These are phyloP conservation scores for Glutinoglossum americanum DNA, from an alignment of 495 filamentous ascomycete species.

Conservation along the genomic window DNA sequence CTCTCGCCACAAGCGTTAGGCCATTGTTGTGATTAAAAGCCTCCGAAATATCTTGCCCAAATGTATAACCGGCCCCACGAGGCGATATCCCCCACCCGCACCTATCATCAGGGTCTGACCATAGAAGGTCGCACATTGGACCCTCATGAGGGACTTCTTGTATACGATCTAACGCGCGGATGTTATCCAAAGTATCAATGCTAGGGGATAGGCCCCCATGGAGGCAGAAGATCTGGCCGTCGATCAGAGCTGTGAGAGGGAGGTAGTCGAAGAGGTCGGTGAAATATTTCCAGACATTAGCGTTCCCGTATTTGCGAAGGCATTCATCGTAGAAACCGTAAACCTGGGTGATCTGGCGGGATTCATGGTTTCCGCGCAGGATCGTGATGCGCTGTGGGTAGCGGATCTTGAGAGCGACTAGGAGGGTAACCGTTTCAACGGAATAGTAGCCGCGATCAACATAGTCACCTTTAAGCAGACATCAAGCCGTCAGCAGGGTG, in stretches of 20 bases:
- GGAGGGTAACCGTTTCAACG: slow-evolving; percentile 83
- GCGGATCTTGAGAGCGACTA: slow-evolving; percentile 87
- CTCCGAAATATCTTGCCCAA: slow-evolving; percentile 97
- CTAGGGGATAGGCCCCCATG: slow-evolving; percentile 90
- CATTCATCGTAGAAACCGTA: slow-evolving; percentile 98
- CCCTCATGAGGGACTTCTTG: slow-evolving; percentile 98
- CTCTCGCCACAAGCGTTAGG: slow-evolving; percentile 79
- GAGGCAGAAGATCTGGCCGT: slow-evolving; percentile 99
- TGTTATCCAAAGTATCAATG: slow-evolving; percentile 97
- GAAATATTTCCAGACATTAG: slow-evolving; percentile 99
- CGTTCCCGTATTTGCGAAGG: slow-evolving; percentile 91
- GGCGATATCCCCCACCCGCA: slow-evolving; percentile 98
- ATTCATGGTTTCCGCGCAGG: slow-evolving; percentile 91
- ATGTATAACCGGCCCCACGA: slow-evolving; percentile 92
- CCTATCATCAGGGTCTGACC: slow-evolving; percentile 95
- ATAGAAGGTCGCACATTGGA: slow-evolving; percentile 94
- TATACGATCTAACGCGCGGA: slow-evolving; percentile 82
- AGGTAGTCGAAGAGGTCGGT: slow-evolving; percentile 98
- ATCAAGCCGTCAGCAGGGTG: not conserved
- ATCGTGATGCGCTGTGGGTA: slow-evolving; percentile 95
- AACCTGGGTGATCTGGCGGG: slow-evolving; percentile 90
- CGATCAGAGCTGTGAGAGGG: slow-evolving; percentile 91
- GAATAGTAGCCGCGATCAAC: slow-evolving; percentile 96
- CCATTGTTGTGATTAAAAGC: slow-evolving; percentile 99
- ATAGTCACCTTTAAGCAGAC: slow-evolving; percentile 49